These are phyloP conservation scores for Chrysoporthe puriensis DNA, from an alignment of 2,329 filamentous ascomycete species.

Conservation along the genomic window DNA sequence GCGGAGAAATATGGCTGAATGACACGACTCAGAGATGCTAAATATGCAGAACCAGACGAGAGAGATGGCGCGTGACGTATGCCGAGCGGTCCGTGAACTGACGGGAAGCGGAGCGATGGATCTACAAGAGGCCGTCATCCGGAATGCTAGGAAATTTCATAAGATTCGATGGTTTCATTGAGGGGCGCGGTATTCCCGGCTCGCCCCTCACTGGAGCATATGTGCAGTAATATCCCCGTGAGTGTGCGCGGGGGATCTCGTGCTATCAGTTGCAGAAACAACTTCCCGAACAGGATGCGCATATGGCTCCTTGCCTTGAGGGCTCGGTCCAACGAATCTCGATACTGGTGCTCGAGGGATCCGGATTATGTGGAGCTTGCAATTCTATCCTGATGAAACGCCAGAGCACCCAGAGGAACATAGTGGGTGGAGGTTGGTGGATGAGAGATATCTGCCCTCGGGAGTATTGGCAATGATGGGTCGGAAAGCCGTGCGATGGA, in stretches of 20 bases:
- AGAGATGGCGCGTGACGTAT: too few species aligned
- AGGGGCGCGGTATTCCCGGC: not conserved
- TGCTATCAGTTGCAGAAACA: not conserved
- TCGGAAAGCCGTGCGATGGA: conserved; percentile 45
- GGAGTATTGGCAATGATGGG: conserved; percentile 45
- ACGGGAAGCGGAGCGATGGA: not conserved
- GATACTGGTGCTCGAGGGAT: not conserved
- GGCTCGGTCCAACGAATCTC: too few species aligned
- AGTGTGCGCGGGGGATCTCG: not conserved
- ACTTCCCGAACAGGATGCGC: not conserved
- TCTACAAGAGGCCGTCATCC: not conserved
- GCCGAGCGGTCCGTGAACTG: not conserved
- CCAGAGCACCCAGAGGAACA: conserved; percentile 24
- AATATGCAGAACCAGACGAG: not conserved
- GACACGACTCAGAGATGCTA: not conserved
- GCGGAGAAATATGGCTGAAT: not conserved
- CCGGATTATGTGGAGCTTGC: not conserved
- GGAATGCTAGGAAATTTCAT: not conserved
- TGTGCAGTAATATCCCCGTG: not conserved
- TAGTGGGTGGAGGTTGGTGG: conserved; percentile 43
- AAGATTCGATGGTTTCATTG: not conserved
- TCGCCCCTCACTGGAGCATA: not conserved
- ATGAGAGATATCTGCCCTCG: conserved; percentile 43
- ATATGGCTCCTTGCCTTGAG: not conserved
- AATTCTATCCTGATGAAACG: not conserved